phyloP scores from a whole-genome alignment of 306 rosid species.

The Gastrolobium bilobum region DNA sequence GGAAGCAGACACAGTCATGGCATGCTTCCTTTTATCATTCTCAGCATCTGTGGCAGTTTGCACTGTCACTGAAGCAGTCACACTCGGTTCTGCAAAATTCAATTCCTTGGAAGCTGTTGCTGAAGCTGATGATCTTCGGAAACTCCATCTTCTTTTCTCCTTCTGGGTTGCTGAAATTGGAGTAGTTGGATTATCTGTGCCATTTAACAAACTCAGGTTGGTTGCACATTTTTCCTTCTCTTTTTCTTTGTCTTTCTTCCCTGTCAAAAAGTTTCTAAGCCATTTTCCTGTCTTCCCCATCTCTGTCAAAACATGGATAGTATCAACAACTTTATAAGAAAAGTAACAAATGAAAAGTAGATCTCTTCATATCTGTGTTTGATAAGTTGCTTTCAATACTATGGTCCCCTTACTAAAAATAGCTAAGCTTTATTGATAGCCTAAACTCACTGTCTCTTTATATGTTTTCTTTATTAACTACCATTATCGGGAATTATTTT shows the following conservation, averaged over 20 bases:
- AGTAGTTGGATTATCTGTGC: constrained; percentile 61
- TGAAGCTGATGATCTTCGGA: constrained; percentile 81
- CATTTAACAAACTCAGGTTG: constrained; percentile 42
- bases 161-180: constrained; percentile 68
- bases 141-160: constrained; percentile 95
- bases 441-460: constrained; percentile 38
- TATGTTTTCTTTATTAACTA: constrained; percentile 34
- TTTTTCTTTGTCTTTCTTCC: constrained; percentile 76
- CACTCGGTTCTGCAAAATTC: constrained; percentile 50
- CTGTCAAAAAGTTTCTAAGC: constrained; percentile 75
- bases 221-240: constrained; percentile 56
- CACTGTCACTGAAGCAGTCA: constrained; percentile 43
- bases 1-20: constrained; percentile 64
- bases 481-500: constrained; percentile 1
- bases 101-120: constrained; percentile 59
- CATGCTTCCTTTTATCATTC: constrained; percentile 68
- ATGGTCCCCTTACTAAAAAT: constrained; percentile 54
- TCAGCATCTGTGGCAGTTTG: constrained; percentile 56
- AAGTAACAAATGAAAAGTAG: constrained; percentile 54
- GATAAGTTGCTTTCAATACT: constrained; percentile 55
- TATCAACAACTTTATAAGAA: constrained; percentile 52
- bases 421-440: constrained; percentile 46
- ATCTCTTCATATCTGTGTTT: constrained; percentile 51
- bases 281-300: constrained; percentile 93
- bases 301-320: constrained; percentile 52